Conservation (phyloP, 202 grass and related monocot species). For the Schoenoplectus tabernaemontani region DNA sequence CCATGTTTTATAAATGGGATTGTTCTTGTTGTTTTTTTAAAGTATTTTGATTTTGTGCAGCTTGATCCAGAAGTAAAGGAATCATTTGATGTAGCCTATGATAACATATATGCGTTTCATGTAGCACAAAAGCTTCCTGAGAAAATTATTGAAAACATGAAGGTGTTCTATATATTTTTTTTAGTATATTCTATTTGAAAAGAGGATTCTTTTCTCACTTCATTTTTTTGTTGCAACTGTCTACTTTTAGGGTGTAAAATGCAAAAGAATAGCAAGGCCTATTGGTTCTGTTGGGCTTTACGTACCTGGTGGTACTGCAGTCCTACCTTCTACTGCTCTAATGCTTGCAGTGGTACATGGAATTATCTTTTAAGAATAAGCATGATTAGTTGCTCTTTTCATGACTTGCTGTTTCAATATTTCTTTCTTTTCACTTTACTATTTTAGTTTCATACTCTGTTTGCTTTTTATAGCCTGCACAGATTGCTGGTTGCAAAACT, state of each 20-base stretch:
- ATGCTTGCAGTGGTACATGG: slow-evolving; percentile 83
- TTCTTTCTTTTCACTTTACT: background rate
- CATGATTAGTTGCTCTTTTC: background rate
- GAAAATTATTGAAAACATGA: slow-evolving; percentile 82
- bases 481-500: slow-evolving; percentile 90
- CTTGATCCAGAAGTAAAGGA: slow-evolving; percentile 83
- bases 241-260: slow-evolving; percentile 65
- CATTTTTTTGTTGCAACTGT: slow-evolving; percentile 5
- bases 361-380: background rate
- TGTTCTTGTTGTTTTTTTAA: slow-evolving; percentile 9
- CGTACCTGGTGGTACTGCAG: slow-evolving; percentile 96
- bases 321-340: slow-evolving; percentile 89
- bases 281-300: slow-evolving; percentile 89
- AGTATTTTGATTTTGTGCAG: slow-evolving; percentile 31
- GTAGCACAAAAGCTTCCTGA: slow-evolving; percentile 63
- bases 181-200: background rate
- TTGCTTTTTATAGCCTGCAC: slow-evolving; percentile 63
- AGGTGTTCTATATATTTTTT: slow-evolving; percentile 38
- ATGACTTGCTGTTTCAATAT: background rate
- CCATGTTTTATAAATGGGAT: background rate
- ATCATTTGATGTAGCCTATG: slow-evolving; percentile 88
- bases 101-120: slow-evolving; percentile 98
- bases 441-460: slow-evolving; percentile 24
- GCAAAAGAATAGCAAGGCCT: slow-evolving; percentile 85
- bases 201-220: background rate